These are phyloP conservation scores for Irpex lacteus DNA, from an alignment of 1,284 basidiomycete genomes.

Conservation along the genomic window DNA sequence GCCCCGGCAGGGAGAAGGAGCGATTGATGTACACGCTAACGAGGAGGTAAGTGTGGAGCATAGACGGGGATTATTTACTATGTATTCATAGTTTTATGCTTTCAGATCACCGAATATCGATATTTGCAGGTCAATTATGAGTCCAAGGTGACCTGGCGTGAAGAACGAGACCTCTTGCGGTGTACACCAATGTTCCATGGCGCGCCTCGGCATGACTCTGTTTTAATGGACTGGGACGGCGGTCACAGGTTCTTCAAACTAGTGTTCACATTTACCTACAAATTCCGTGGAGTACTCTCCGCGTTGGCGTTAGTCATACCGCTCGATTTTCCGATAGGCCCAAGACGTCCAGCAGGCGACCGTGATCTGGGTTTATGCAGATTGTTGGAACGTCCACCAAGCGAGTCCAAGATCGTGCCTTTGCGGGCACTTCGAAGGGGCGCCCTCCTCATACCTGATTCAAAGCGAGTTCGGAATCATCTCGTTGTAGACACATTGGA, in stretches of 20 bases:
- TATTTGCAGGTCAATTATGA: slow-evolving; percentile 20
- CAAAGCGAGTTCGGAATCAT: background rate
- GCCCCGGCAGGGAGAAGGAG: background rate
- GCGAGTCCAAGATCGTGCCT: background rate
- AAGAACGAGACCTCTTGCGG: background rate
- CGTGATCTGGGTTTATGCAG: background rate
- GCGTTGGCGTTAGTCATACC: background rate
- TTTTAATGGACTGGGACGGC: background rate
- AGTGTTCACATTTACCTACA: background rate
- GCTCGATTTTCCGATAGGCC: background rate
- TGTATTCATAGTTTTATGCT: too few relatives aligned
- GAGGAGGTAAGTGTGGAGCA: too few relatives aligned
- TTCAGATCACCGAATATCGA: slow-evolving; percentile 12
- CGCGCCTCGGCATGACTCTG: background rate
- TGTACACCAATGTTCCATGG: slow-evolving; percentile 2
- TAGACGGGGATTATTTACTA: too few relatives aligned
- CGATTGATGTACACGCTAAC: background rate
- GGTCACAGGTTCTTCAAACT: background rate
- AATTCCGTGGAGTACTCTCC: background rate
- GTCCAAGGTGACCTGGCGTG: slow-evolving; percentile 2
- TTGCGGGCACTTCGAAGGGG: background rate
- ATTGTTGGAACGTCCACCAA: background rate
- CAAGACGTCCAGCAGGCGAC: background rate
- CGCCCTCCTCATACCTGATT: background rate
- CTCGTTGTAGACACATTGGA: background rate